These are phyloP conservation scores for Chalciporus piperatus DNA, from an alignment of 768 basidiomycete species.

Conservation along the genomic window DNA sequence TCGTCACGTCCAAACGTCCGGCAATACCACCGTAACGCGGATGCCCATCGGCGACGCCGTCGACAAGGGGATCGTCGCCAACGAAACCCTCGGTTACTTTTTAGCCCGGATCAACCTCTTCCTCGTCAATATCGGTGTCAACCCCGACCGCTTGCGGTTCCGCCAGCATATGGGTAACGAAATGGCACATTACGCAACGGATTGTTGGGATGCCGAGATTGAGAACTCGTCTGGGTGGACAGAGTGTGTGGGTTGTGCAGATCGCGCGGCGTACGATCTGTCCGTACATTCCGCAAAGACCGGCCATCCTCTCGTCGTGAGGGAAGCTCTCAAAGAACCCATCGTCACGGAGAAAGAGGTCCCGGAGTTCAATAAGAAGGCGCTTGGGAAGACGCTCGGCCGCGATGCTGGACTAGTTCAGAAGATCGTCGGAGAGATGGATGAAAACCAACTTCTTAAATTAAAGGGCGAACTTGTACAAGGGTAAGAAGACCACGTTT, in stretches of 20 bases:
- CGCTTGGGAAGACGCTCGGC: constrained; percentile 85
- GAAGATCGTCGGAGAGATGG: constrained; percentile 61
- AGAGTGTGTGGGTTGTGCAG: constrained; percentile 98
- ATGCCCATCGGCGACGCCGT: constrained; percentile 92
- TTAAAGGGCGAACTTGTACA: constrained; percentile 70
- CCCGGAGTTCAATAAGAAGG: constrained; percentile 83
- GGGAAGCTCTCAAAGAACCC: constrained; percentile 83
- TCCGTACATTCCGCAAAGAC: constrained; percentile 85
- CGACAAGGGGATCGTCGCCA: constrained; percentile 80
- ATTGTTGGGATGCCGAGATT: constrained; percentile 99
- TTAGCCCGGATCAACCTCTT: constrained; percentile 89
- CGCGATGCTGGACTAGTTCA: constrained; percentile 70
- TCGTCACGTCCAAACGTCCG: constrained; percentile 77
- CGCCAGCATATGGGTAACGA: constrained; percentile 98
- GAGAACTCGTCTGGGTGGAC: constrained; percentile 86
- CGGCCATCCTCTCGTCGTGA: constrained; percentile 80
- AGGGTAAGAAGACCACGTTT: constrained; percentile 50
- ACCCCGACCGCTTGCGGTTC: constrained; percentile 81
- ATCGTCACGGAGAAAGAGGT: constrained; percentile 78
- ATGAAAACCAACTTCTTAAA: constrained; percentile 59
- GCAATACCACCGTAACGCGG: constrained; percentile 57
- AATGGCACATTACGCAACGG: constrained; percentile 99
- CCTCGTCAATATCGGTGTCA: constrained; percentile 86
- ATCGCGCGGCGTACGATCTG: constrained; percentile 95
- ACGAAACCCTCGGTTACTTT: constrained; percentile 98